These are phyloP conservation scores for Purshia tridentata DNA, from an alignment of 306 rosid genomes.

Conservation along the genomic window DNA sequence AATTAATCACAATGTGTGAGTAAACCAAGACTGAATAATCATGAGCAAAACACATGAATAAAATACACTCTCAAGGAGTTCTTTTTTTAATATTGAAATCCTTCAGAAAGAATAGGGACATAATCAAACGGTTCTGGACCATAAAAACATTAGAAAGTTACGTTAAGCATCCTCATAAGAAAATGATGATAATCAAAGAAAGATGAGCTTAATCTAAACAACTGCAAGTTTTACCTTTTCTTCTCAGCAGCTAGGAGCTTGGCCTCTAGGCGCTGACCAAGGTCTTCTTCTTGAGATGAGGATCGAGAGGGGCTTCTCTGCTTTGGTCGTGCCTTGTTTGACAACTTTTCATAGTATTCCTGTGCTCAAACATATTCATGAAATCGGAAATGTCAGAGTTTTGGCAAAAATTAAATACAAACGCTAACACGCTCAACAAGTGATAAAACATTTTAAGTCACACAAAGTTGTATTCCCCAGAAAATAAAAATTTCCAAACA, in stretches of 20 bases:
- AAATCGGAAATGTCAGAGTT: background rate
- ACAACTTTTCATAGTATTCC: conserved; percentile 72
- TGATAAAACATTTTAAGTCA: background rate
- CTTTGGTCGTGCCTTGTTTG: conserved; percentile 87
- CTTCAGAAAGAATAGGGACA: background rate
- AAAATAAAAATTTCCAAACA: background rate
- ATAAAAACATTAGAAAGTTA: background rate
- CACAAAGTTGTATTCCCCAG: background rate
- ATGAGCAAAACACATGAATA: too few relatives aligned
- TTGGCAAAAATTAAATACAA: background rate
- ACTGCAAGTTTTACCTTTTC: conserved; percentile 54
- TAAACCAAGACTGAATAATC: too few relatives aligned
- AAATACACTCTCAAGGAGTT: too few relatives aligned
- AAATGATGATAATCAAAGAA: background rate
- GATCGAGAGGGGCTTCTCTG: conserved; percentile 71
- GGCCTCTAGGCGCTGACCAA: conserved; percentile 83
- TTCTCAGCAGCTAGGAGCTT: conserved; percentile 90
- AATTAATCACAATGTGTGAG: too few relatives aligned
- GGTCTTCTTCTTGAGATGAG: conserved; percentile 73
- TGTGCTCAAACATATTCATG: conserved; percentile 29
- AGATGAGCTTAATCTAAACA: background rate
- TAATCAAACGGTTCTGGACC: conserved; percentile 4
- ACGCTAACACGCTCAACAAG: background rate
- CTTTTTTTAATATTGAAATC: background rate
- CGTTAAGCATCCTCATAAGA: background rate